phyloP scores from a whole-genome alignment of 2,329 filamentous ascomycete species.

The Pyricularia pennisetigena region DNA sequence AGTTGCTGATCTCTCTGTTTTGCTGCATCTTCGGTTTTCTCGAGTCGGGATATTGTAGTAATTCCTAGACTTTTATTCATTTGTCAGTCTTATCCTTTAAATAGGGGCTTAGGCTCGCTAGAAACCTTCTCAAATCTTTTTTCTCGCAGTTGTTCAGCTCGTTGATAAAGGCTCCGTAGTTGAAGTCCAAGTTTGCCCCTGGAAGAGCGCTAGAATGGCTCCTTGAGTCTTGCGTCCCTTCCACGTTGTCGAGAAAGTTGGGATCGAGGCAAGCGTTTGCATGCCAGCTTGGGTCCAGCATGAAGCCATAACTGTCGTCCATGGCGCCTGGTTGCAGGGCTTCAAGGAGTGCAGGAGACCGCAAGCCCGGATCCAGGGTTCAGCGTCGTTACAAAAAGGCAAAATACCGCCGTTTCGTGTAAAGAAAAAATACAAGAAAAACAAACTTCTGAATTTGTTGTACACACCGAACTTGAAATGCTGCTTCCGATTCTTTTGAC shows the following conservation, averaged over 20 bases:
- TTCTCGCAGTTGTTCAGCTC: background rate
- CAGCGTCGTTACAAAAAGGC: background rate
- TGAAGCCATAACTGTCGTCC: background rate
- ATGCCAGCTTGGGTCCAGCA: background rate
- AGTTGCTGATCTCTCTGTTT: background rate
- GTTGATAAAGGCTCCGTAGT: background rate
- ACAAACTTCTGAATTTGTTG: background rate
- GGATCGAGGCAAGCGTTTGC: background rate
- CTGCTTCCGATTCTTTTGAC: background rate
- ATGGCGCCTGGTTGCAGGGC: background rate
- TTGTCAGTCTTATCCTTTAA: background rate
- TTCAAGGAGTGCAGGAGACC: background rate
- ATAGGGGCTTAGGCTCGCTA: background rate
- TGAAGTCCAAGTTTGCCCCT: background rate
- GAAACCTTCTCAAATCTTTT: background rate
- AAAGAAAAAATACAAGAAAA: background rate
- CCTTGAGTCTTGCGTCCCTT: background rate
- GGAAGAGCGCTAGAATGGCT: background rate
- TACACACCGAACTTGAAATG: background rate
- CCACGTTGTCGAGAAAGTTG: background rate
- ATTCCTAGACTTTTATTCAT: background rate
- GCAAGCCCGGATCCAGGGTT: background rate
- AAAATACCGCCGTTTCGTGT: background rate
- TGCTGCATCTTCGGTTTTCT: background rate
- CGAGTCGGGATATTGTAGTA: background rate